phyloP scores from a whole-genome alignment of 257 asterid species.

The Handroanthus guayacan region DNA sequence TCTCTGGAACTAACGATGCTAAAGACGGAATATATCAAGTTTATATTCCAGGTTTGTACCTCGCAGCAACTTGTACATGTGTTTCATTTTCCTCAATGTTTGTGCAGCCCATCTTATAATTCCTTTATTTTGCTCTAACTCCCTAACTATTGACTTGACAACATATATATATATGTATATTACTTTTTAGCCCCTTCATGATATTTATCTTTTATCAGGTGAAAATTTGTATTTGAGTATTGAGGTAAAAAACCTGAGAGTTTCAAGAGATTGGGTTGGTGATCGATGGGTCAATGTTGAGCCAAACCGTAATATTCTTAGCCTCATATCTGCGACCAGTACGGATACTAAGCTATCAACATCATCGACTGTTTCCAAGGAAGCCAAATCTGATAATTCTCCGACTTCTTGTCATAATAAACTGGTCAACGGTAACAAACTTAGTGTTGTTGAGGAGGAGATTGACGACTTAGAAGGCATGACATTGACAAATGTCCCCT shows the following conservation, averaged over 20 bases:
- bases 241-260: constrained; percentile 63
- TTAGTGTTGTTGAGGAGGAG: constrained; percentile 57
- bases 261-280: constrained; percentile 91
- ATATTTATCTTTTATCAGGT: constrained; percentile 54
- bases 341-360: constrained; percentile 63
- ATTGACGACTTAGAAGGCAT: constrained; percentile 48
- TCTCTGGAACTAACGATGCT: constrained; percentile 47
- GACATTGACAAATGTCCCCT: constrained; percentile 55
- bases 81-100: not conserved
- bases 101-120: not conserved
- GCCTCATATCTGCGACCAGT: constrained; percentile 54
- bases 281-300: constrained; percentile 81
- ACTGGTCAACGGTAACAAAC: constrained; percentile 45
- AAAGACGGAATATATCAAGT: constrained; percentile 59
- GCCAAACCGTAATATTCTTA: constrained; percentile 64
- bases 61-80: not conserved
- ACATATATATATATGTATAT: not conserved
- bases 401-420: constrained; percentile 49
- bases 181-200: not conserved
- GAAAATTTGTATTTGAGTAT: constrained; percentile 67
- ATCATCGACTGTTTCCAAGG: constrained; percentile 54
- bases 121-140: not conserved
- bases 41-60: constrained; percentile 74
- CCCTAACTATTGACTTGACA: not conserved
- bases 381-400: constrained; percentile 52